Evolutionary conservation across 805 yeast genomes (phyloP).

Genomic region (Yarrowia osloensis): DNA sequence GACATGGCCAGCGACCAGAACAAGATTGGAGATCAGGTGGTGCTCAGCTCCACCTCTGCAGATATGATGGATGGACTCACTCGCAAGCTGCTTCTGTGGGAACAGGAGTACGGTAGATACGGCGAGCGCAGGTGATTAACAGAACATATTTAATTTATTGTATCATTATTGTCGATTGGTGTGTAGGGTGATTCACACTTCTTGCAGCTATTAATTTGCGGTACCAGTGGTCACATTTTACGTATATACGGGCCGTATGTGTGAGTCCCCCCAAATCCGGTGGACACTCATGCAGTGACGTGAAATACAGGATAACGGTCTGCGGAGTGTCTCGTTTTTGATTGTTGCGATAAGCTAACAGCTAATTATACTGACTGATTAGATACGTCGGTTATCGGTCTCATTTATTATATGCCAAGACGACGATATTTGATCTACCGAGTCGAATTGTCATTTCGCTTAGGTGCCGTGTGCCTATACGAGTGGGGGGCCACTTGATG

Average conservation of each 20-base stretch:
- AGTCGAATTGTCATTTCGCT: not conserved
- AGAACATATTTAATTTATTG: conserved; percentile 23
- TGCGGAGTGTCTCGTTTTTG: not conserved
- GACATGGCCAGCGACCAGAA: conserved; percentile 56
- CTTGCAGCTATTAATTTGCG: too few species aligned
- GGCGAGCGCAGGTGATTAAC: conserved; percentile 36
- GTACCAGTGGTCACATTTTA: too few species aligned
- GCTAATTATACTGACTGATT: not conserved
- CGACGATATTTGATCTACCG: not conserved
- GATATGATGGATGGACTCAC: conserved; percentile 70
- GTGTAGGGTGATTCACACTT: too few species aligned
- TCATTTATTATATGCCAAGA: not conserved
- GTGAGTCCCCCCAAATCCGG: too few species aligned
- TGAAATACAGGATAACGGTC: not conserved
- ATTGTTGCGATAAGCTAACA: not conserved
- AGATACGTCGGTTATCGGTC: not conserved
- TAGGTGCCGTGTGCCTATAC: not conserved
- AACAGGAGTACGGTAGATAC: conserved; percentile 62
- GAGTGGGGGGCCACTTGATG: not conserved
- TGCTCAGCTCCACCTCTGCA: conserved; percentile 19
- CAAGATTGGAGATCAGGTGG: conserved; percentile 35
- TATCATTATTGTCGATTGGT: not conserved
- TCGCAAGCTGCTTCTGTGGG: conserved; percentile 74
- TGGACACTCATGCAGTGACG: too few species aligned
- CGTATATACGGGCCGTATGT: too few species aligned